Conservation (phyloP, 2,329 filamentous ascomycete species). For the Cercospora beticola region DNA sequence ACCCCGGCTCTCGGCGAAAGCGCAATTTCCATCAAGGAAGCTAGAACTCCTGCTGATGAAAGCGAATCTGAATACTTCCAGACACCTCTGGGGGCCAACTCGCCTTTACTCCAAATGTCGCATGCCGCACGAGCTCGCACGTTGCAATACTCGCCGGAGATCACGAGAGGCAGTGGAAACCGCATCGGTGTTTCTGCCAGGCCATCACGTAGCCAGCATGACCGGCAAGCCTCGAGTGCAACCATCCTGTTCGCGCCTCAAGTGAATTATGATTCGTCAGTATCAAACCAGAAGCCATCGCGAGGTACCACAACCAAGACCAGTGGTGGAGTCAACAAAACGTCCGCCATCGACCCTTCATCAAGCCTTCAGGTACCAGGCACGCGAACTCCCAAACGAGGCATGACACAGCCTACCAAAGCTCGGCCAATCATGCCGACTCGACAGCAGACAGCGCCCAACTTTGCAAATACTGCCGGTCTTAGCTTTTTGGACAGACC, state of each 20-base stretch:
- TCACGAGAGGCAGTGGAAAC: slow-evolving; percentile 29
- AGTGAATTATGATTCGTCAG: slow-evolving; percentile 36
- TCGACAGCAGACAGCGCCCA: slow-evolving; percentile 36
- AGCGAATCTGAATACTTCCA: slow-evolving; percentile 47
- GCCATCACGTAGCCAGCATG: slow-evolving; percentile 51
- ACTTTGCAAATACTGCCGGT: slow-evolving; percentile 12
- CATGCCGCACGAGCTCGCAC: slow-evolving; percentile 27
- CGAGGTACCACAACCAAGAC: slow-evolving; percentile 32
- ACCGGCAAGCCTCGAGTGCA: slow-evolving; percentile 73
- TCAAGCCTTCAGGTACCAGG: slow-evolving; percentile 27
- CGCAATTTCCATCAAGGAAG: slow-evolving; percentile 33
- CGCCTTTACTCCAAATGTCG: slow-evolving; percentile 30
- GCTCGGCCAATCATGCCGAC: slow-evolving; percentile 59
- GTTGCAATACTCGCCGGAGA: slow-evolving; percentile 29
- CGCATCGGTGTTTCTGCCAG: slow-evolving; percentile 28
- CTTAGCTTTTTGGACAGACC: slow-evolving; percentile 32
- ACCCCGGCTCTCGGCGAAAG: slow-evolving; percentile 38
- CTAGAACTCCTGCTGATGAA: slow-evolving; percentile 27
- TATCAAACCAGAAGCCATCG: slow-evolving; percentile 34
- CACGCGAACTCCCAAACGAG: slow-evolving; percentile 40
- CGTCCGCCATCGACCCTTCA: slow-evolving; percentile 33
- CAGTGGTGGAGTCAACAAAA: slow-evolving; percentile 35
- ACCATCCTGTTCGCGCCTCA: slow-evolving; percentile 82
- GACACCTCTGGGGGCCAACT: slow-evolving; percentile 38
- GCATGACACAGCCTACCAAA: slow-evolving; percentile 37